phyloP scores from a whole-genome alignment of 2,329 filamentous ascomycete genomes.

The Lachnellula cervina region DNA sequence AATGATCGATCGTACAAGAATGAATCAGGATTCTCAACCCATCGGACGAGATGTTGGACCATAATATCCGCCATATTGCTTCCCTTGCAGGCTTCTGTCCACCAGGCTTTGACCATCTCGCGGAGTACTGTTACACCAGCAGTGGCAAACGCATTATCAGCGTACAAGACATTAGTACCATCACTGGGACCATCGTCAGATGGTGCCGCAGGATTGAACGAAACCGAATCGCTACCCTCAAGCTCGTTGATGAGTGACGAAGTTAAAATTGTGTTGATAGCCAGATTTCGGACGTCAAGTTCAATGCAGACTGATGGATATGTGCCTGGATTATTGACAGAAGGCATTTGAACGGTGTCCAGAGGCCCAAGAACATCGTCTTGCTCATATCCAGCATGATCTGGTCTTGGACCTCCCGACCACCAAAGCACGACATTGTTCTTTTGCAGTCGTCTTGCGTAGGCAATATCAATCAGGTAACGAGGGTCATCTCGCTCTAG shows the following conservation, averaged over 20 bases:
- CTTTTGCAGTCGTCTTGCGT: slow-evolving; percentile 81
- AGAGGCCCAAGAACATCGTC: slow-evolving; percentile 82
- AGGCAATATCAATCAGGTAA: slow-evolving; percentile 93
- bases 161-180: slow-evolving; percentile 66
- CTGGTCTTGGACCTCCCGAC: slow-evolving; percentile 80
- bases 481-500: slow-evolving; percentile 89
- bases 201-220: slow-evolving; percentile 71
- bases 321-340: slow-evolving; percentile 86
- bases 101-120: slow-evolving; percentile 99
- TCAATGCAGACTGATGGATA: slow-evolving; percentile 97
- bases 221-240: slow-evolving; percentile 81
- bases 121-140: slow-evolving; percentile 85
- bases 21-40: slow-evolving; percentile 90
- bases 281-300: slow-evolving; percentile 85
- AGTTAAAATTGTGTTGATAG: slow-evolving; percentile 96
- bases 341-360: slow-evolving; percentile 86
- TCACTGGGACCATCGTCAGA: slow-evolving; percentile 55
- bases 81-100: slow-evolving; percentile 85
- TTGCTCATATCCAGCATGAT: slow-evolving; percentile 92
- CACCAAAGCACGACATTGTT: slow-evolving; percentile 97
- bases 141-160: slow-evolving; percentile 88
- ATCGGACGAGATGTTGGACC: slow-evolving; percentile 94
- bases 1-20: slow-evolving; percentile 93
- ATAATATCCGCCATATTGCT: slow-evolving; percentile 96
- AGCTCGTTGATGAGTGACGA: slow-evolving; percentile 95